Evolutionary conservation across 495 filamentous ascomycete species (phyloP).

Genomic region (Chlorociboria aeruginascens): DNA sequence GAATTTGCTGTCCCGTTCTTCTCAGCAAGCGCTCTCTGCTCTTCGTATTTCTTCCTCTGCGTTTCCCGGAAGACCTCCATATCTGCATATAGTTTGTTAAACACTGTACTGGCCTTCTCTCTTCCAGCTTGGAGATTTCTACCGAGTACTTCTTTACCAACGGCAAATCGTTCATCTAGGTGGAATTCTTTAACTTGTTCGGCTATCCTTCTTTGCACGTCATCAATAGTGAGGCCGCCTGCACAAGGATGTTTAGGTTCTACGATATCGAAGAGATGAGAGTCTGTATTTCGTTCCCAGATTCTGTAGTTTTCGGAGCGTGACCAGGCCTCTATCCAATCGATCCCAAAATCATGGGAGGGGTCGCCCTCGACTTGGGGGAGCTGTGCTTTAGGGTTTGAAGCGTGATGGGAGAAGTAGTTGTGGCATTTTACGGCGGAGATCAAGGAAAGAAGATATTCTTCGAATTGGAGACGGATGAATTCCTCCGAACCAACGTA

Average conservation of each 20-base stretch:
- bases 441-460: constrained; percentile 84
- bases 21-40: constrained; percentile 21
- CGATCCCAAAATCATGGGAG: constrained; percentile 61
- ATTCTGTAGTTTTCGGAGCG: constrained; percentile 80
- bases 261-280: constrained; percentile 85
- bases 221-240: constrained; percentile 88
- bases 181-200: constrained; percentile 84
- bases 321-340: constrained; percentile 72
- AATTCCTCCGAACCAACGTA: constrained; percentile 97
- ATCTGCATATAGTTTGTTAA: constrained; percentile 80
- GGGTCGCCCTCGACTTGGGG: constrained; percentile 75
- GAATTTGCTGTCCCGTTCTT: constrained; percentile 16
- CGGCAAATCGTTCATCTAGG: constrained; percentile 71
- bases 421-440: constrained; percentile 82
- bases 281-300: constrained; percentile 61
- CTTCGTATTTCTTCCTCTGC: constrained; percentile 58
- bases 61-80: constrained; percentile 78
- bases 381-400: constrained; percentile 46
- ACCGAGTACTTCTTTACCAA: constrained; percentile 64
- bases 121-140: constrained; percentile 70
- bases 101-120: constrained; percentile 71
- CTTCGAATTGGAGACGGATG: constrained; percentile 94
- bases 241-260: constrained; percentile 89
- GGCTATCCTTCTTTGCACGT: constrained; percentile 79
- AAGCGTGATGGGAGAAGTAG: constrained; percentile 50